Evolutionary conservation across 1,284 basidiomycete genomes (phyloP).

Genomic region (Clitocybe nebularis): DNA sequence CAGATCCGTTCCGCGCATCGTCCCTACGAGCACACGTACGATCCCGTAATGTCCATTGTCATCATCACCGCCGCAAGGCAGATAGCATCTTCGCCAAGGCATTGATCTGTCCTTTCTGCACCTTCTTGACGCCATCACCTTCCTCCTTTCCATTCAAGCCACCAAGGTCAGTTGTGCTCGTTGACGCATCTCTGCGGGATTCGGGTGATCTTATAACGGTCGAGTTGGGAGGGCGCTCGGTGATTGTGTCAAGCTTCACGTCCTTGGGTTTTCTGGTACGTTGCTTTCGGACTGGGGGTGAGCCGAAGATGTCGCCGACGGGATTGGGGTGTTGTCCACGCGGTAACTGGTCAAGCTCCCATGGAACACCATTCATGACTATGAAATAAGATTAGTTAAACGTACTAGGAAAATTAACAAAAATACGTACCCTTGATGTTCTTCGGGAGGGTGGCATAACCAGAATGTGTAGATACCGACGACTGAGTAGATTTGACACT

Average conservation of each 20-base stretch:
- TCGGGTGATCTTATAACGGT: constrained; percentile 35
- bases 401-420: constrained; percentile 7
- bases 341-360: constrained; percentile 64
- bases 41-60: constrained; percentile 15
- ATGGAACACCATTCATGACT: constrained; percentile 75
- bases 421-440: constrained; percentile 73
- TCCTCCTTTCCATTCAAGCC: constrained; percentile 38
- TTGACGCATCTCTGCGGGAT: constrained; percentile 51
- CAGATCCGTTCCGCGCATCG: constrained; percentile 22
- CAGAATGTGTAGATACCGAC: constrained; percentile 22
- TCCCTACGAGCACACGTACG: constrained; percentile 14
- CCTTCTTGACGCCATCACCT: constrained; percentile 63
- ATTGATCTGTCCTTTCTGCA: constrained; percentile 81
- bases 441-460: constrained; percentile 46
- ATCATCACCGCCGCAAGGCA: constrained; percentile 58
- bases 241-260: constrained; percentile 66
- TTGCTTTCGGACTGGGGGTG: constrained; percentile 58
- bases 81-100: constrained; percentile 81
- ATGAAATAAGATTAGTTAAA: constrained; percentile 8
- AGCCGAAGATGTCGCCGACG: constrained; percentile 56
- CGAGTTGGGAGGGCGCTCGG: constrained; percentile 49
- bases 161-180: constrained; percentile 65
- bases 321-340: constrained; percentile 59
- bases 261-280: constrained; percentile 65
- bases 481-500: constrained; percentile 29